Conservation (phyloP, 768 basidiomycete species). For the Hemileccinum rubropunctum region DNA sequence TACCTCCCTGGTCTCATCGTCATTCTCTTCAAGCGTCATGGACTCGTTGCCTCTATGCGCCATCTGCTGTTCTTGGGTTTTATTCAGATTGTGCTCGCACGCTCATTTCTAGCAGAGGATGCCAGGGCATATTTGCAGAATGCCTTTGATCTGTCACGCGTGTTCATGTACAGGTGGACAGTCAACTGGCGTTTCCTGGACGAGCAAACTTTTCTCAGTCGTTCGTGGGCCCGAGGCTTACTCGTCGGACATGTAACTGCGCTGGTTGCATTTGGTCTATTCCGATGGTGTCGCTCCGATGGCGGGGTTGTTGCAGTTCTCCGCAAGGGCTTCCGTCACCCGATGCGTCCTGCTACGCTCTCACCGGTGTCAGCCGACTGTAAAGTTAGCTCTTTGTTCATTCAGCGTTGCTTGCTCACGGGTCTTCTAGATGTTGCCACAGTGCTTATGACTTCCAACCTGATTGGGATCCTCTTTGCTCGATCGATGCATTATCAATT, state of each 20-base stretch:
- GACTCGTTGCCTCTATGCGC: constrained; percentile 49
- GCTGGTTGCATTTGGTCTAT: constrained; percentile 64
- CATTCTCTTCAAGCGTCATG: constrained; percentile 72
- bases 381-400: constrained; percentile 35
- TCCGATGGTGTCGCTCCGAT: constrained; percentile 73
- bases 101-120: constrained; percentile 65
- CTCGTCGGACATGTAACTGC: constrained; percentile 62
- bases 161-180: constrained; percentile 95
- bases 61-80: constrained; percentile 40
- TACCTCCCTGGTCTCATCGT: constrained; percentile 89
- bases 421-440: constrained; percentile 65
- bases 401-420: constrained; percentile 14
- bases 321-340: constrained; percentile 48
- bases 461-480: constrained; percentile 89
- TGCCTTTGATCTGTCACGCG: constrained; percentile 85
- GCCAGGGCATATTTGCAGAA: constrained; percentile 62
- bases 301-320: constrained; percentile 65
- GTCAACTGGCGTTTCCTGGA: constrained; percentile 94
- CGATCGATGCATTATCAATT: constrained; percentile 98
- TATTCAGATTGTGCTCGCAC: constrained; percentile 60
- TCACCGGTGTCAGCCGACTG: constrained; percentile 58
- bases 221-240: constrained; percentile 56
- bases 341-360: constrained; percentile 46
- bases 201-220: constrained; percentile 72
- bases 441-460: constrained; percentile 84